phyloP scores from a whole-genome alignment of 2,329 filamentous ascomycete genomes.

The Neurospora crassa region DNA sequence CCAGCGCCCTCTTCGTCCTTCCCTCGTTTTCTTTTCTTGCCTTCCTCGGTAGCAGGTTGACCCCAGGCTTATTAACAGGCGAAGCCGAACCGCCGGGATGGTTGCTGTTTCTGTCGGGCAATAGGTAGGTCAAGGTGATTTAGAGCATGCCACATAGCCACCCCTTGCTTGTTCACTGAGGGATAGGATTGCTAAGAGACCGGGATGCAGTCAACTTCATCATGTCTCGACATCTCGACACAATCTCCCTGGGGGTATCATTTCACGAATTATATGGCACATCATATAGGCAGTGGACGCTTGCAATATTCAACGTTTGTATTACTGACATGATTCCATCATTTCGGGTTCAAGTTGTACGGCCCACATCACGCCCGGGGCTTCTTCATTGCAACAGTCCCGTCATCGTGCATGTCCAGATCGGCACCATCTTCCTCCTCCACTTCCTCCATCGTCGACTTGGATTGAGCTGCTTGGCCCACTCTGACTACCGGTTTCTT shows the following conservation, averaged over 20 bases:
- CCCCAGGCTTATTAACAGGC: neutral
- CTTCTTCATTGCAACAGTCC: neutral
- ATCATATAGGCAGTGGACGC: neutral
- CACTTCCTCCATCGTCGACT: neutral
- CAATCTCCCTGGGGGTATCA: neutral
- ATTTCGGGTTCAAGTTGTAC: neutral
- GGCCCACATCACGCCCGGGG: neutral
- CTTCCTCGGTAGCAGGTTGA: neutral
- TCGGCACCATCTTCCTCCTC: neutral
- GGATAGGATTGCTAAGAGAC: neutral
- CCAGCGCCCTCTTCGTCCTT: neutral
- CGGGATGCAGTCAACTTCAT: neutral
- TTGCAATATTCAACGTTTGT: neutral
- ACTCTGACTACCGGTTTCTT: neutral
- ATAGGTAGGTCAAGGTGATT: neutral
- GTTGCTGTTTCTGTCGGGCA: neutral
- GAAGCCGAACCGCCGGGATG: neutral
- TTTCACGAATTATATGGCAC: fast-evolving
- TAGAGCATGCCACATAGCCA: neutral
- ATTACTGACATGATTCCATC: neutral
- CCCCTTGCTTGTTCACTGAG: neutral
- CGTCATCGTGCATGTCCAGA: neutral
- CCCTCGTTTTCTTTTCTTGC: neutral
- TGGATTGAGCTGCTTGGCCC: neutral
- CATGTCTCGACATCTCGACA: neutral